Base-by-base conservation (phyloP, 164 flowering plant species). In the Taxillus chinensis region DNA sequence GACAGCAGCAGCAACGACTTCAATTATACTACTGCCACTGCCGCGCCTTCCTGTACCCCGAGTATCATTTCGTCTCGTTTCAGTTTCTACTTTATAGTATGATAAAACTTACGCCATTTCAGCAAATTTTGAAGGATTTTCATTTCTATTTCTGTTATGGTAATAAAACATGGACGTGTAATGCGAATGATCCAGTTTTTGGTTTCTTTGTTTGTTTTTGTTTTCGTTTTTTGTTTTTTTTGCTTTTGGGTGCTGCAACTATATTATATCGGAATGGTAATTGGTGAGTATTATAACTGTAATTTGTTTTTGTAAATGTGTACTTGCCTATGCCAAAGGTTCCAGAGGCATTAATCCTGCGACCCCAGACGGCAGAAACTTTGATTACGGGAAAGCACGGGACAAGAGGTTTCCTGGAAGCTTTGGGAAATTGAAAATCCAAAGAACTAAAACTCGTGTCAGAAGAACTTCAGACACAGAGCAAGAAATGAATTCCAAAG, bases 361-460 rank as follows among this genome's bases (percentile, higher is more conserved):
- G 50, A 39, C 61, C 17, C n/a, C 62, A 12, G 65, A 5, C 66
- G 40, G 43, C 40, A 53, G 37, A 0, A 41, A n/a, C 42, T 64
- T 38, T 59, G 63, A 56, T 61, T 64, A 56, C 17, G 10, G 50
- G 2, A 55, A 63, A 11, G 13, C 51, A 64, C 42, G 17, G 52
- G 60, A n/a, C 27, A 63, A 60, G 39, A 66, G 48, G 14, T 51
- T 41, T 50, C 46, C 72, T 56, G 55, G 74, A 64, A 73, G 77
- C 72, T 86, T 87, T 72, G 86, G 80, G 64, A 83, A 84, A 79
- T 72, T 92, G 59, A 89, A 83, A 73, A 78, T 75, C 38, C 81
- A 78, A 41, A 81, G 64, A 62, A 80, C 90, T 57, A 86, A 72
- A 73, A 73, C 80, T 63, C 68, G 82, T 46, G 71, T 74, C 13